Base-by-base conservation (phyloP, 306 rosid species). In the Lupinus albus region DNA sequence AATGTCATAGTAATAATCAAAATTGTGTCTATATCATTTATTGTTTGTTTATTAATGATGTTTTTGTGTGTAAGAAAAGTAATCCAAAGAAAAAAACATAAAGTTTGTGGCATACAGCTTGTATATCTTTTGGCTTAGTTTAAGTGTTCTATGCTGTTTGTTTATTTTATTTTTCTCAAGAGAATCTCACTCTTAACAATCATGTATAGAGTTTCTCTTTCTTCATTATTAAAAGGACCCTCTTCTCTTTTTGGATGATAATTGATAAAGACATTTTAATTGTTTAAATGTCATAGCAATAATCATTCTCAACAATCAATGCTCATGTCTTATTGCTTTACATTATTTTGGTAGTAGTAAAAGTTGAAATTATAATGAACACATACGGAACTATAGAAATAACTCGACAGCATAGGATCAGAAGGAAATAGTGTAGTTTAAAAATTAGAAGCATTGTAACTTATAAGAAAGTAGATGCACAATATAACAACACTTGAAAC, bases 11-110 rank as follows among this genome's bases (percentile, higher is more conserved):
- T 56, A 76, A 72, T 55, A 38, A 60, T 61, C 57, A 32, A 70
- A 53, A 78, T 82, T 67, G 65, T 77, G 50, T 79, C 77, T 72
- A 82, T 81, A 83, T 32, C 69, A 56, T 56, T 70, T 54, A 9
- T 54, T 72, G 72, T 68, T 80, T 70, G 71, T 39, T 33, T 68
- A 39, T 25, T 4, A 25, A 25, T 25, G 30, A 2, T 25, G 30
- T 25, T 25, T 25, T 3, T 64, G 84, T 66, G 75, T 76, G 82
- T 52, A 62, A 21, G 67, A 39, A 81, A 68, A 30, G 53, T 18
- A 39, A 49, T 68, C 47, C 41, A 57, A 81, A 17, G 21, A 25
- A 50, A 70, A 45, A 16, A 74, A 8, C n/a, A 33, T 17, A 3
- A 64, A 56, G 36, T 38, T 64, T 66, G 58, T 54, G 53, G 7